Evolutionary conservation across 352 stramenopile species (phyloP).

Genomic region (Pythium scleroteichum): DNA sequence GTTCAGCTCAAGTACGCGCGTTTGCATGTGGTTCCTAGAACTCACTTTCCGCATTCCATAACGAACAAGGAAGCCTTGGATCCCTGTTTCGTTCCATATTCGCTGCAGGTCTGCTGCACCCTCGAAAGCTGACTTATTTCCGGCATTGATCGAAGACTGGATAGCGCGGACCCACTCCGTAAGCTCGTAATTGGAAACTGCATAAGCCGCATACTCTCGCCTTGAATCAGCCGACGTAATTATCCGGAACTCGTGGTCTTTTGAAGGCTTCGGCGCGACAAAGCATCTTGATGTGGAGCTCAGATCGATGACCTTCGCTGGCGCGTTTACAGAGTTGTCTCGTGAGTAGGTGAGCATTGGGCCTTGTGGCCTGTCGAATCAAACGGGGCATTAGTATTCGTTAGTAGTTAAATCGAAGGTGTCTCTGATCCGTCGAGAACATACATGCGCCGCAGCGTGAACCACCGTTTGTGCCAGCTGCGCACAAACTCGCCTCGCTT

Average conservation of each 20-base stretch:
- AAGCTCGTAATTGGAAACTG: conserved; percentile 75
- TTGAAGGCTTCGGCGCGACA: conserved; percentile 51
- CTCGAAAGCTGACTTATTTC: conserved; percentile 77
- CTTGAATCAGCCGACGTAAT: conserved; percentile 75
- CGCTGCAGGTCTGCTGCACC: conserved; percentile 62
- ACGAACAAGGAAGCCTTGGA: conserved; percentile 78
- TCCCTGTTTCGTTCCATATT: conserved; percentile 78
- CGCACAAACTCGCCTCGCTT: conserved; percentile 78
- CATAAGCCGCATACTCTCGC: conserved; percentile 64
- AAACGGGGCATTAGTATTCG: not conserved
- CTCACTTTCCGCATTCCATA: conserved; percentile 85
- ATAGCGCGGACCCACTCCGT: conserved; percentile 83
- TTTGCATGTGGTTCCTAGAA: conserved; percentile 77
- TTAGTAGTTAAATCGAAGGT: no score
- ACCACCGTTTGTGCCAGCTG: conserved; percentile 82
- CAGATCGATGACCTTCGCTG: conserved; percentile 70
- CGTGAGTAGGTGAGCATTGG: conserved; percentile 80
- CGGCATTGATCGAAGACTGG: conserved; percentile 79
- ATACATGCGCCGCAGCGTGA: conserved; percentile 73
- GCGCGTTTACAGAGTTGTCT: conserved; percentile 50
- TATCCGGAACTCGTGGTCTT: conserved; percentile 78
- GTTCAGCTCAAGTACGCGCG: conserved; percentile 82
- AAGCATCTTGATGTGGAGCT: conserved; percentile 77
- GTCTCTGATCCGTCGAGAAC: no score
- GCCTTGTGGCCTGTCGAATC: conserved; percentile 48